phyloP scores from a whole-genome alignment of 805 yeast species.

The Kurtzmaniella cleridarum region DNA sequence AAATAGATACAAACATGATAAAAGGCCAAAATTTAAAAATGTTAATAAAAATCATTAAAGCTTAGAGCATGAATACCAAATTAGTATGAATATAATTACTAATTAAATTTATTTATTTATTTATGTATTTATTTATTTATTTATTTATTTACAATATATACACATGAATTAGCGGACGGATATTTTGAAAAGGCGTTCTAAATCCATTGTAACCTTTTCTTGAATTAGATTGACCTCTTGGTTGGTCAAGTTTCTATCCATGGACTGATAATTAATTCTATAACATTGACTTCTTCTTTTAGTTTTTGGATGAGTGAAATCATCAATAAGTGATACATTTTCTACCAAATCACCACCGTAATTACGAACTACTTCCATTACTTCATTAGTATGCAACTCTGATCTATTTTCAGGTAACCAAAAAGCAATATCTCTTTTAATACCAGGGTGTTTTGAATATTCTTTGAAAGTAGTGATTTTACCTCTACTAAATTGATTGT shows the following conservation, averaged over 20 bases:
- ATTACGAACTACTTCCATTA: conserved; percentile 87
- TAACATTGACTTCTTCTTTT: conserved; percentile 76
- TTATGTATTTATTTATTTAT: too few species aligned
- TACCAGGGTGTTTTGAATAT: conserved; percentile 86
- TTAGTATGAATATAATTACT: too few species aligned
- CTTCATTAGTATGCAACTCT: conserved; percentile 74
- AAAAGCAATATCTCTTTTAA: conserved; percentile 83
- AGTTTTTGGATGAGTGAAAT: conserved; percentile 80
- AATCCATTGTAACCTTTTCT: conserved; percentile 52
- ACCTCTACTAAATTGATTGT: conserved; percentile 62
- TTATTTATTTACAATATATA: conserved; percentile 1
- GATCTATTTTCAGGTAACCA: conserved; percentile 59
- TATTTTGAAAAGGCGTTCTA: conserved; percentile 49
- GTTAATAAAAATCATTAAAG: too few species aligned
- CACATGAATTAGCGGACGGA: conserved; percentile 48
- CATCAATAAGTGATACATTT: conserved; percentile 74
- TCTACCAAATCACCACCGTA: conserved; percentile 87
- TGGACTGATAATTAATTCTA: conserved; percentile 87
- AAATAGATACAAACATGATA: too few species aligned
- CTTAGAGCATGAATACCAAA: too few species aligned
- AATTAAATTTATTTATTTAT: too few species aligned
- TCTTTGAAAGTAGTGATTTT: conserved; percentile 71
- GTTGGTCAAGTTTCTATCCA: conserved; percentile 88
- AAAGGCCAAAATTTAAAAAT: too few species aligned
- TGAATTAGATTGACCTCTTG: conserved; percentile 78